Percentiles rank a stretch among this genome's conserved stretches.
phyloP scores from a whole-genome alignment of 148 eudicot genomes.

The Chenopodium formosanum region DNA sequence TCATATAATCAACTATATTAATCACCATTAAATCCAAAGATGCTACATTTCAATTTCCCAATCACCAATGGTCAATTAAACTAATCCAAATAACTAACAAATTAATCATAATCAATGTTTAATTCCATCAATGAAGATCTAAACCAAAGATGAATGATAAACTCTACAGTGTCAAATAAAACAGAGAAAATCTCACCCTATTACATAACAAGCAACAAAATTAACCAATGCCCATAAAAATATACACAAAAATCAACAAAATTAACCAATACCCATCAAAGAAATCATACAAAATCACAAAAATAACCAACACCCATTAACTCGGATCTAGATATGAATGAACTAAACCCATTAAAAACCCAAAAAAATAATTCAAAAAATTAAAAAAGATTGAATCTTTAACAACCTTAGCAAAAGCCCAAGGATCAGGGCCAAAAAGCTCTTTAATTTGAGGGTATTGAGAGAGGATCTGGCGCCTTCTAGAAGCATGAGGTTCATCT shows the following conservation, averaged over 20 bases:
- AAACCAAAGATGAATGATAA: background rate
- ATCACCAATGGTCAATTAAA: background rate
- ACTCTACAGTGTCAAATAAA: background rate
- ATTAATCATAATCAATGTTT: background rate
- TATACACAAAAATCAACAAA: background rate
- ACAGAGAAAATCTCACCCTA: background rate
- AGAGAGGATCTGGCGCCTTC: slow-evolving; percentile 75
- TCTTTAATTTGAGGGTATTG: slow-evolving; percentile 78
- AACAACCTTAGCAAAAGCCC: slow-evolving; percentile 68
- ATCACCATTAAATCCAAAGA: background rate
- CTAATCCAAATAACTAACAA: background rate
- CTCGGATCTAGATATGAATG: background rate
- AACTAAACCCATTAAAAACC: background rate
- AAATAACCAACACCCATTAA: background rate
- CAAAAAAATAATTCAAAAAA: background rate
- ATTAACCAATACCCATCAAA: background rate
- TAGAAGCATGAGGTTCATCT: slow-evolving; percentile 91
- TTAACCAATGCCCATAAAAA: slow-evolving; percentile 3
- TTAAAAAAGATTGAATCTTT: background rate
- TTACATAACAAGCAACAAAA: background rate
- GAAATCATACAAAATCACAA: background rate
- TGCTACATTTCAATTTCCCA: background rate
- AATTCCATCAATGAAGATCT: background rate
- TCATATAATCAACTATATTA: background rate
- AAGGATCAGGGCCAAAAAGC: slow-evolving; percentile 91